phyloP scores from a whole-genome alignment of 1,284 basidiomycete species.

The Puccinia hordei region DNA sequence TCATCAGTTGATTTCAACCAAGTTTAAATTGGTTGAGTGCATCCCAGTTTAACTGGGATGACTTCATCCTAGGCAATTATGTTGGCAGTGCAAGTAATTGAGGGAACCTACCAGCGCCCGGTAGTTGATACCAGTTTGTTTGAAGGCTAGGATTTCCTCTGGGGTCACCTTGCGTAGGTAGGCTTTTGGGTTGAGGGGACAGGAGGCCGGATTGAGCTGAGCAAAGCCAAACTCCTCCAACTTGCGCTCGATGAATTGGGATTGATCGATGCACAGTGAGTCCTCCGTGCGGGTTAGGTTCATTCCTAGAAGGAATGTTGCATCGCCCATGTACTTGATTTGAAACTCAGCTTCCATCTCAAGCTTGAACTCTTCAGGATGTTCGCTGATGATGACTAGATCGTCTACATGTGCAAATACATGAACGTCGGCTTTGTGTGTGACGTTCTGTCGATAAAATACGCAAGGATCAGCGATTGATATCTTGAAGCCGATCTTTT shows the following conservation, averaged over 20 bases:
- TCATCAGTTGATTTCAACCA: too few relatives aligned
- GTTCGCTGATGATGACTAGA: neutral
- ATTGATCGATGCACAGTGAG: neutral
- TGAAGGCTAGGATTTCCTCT: neutral
- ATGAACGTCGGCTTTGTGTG: too few relatives aligned
- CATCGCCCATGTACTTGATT: slow-evolving; percentile 12
- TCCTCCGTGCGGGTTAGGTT: neutral
- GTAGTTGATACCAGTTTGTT: neutral
- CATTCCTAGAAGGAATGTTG: neutral
- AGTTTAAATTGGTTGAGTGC: too few relatives aligned
- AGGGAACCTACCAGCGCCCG: neutral
- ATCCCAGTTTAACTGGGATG: too few relatives aligned
- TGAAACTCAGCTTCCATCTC: neutral
- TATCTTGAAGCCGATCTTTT: neutral
- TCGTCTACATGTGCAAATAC: slow-evolving; percentile 20
- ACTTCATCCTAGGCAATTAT: too few relatives aligned
- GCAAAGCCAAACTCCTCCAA: neutral
- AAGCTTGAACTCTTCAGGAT: neutral
- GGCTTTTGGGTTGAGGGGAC: neutral
- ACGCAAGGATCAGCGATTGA: neutral
- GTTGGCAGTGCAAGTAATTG: too few relatives aligned
- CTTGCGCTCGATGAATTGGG: neutral
- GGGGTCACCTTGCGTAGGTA: neutral
- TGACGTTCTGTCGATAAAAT: neutral
- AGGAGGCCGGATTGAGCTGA: neutral